Evolutionary conservation across 2,329 filamentous ascomycete species (phyloP), one percentile per base, ranked within the genome.

Genomic region (Decorospora gaudefroyi): DNA sequence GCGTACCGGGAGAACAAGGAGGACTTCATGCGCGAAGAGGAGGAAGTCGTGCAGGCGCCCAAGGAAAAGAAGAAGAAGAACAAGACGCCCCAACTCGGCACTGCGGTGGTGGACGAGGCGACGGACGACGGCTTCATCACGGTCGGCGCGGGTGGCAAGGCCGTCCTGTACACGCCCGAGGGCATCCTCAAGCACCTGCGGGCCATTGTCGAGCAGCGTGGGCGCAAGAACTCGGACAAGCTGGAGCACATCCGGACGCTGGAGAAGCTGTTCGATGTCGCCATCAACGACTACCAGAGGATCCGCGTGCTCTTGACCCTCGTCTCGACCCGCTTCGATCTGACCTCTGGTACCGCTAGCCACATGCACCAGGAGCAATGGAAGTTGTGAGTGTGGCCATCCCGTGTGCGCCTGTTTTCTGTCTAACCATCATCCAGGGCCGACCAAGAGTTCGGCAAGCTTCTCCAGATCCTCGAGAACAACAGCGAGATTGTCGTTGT

Each of bases 141-240:
- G 13, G 90, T 99, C 53, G 90, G 89, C 50, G 88, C 88, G 71
- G 89, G 91, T 60, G 93, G 93, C 56, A 90, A 90, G 72, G 84
- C 89, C 38, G 79, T 97, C 45, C 85, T 88, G 64, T 97, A 95
- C 74, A 99, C 95, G 9, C 88, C 92, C 15, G 93, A 99, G 78
- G 93, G 91, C 72, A 99, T 99, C 67, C 87, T 97, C 72, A 99
- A 99, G 80, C 90, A 97, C 73, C 81, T 99, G 38, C 85, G 92
- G 45, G 83, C 85, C 38, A 97, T 99, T 67, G 80, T 97, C 69
- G 93, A 99, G 77, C 91, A 92, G 46, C 84, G 93, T 78, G 93
- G 93, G 71, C 95, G 96, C 80, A 99, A 99, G 83, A 97, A 97
- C 79, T 96, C 93, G 55, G 93, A 99, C 72, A 86, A 90, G 34